These are phyloP conservation scores for Nemania sp. DNA, from an alignment of 2,329 filamentous ascomycete genomes.

Conservation along the genomic window DNA sequence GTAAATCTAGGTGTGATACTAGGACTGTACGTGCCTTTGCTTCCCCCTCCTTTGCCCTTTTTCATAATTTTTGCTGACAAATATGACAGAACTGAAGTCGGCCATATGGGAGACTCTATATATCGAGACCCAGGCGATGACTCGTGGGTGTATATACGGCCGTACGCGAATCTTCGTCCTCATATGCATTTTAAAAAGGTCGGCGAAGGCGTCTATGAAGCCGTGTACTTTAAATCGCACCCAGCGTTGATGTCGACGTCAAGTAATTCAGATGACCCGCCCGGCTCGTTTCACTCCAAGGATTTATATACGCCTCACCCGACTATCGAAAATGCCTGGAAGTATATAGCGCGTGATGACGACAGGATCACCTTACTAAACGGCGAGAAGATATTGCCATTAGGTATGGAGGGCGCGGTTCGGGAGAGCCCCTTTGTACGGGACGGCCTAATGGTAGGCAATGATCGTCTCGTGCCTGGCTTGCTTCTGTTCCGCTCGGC, in stretches of 20 bases:
- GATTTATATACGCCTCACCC: conserved; percentile 46
- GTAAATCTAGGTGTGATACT: conserved; percentile 47
- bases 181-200: conserved; percentile 47
- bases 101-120: conserved; percentile 48
- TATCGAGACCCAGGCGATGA: conserved; percentile 44
- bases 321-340: conserved; percentile 44
- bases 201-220: conserved; percentile 43
- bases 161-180: conserved; percentile 43
- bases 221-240: conserved; percentile 43
- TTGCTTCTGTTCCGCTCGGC: conserved; percentile 41
- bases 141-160: conserved; percentile 49
- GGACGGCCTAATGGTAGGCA: conserved; percentile 43
- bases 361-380: conserved; percentile 46
- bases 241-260: conserved; percentile 37
- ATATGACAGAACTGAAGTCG: conserved; percentile 46
- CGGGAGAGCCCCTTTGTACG: conserved; percentile 41
- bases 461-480: conserved; percentile 40
- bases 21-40: conserved; percentile 41
- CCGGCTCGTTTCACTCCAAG: conserved; percentile 43
- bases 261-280: conserved; percentile 44
- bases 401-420: conserved; percentile 42
- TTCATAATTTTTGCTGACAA: conserved; percentile 20
- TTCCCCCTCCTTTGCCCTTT: not conserved
- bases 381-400: conserved; percentile 47
- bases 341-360: conserved; percentile 45